Evolutionary conservation across 495 filamentous ascomycete species (phyloP), one percentile per base, ranked within the genome.

Genomic region (Hypoxylon lienhwacheense): DNA sequence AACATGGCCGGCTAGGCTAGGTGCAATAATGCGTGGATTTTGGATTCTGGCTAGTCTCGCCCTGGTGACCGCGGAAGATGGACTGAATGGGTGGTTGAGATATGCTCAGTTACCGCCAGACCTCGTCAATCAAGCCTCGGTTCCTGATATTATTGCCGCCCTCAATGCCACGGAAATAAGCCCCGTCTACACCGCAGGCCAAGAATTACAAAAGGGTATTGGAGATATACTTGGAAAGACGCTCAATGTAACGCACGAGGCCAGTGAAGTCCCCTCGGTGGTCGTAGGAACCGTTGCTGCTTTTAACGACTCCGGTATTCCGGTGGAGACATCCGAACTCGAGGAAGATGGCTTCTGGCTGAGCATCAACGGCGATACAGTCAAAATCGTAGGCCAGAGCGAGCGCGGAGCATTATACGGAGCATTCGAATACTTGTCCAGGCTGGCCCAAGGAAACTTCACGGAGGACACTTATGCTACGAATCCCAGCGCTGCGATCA

Each of bases 341-440:
- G 73, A 73, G 17, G 75, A 79, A 53, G 85, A 88, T 63, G 85
- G 85, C 7, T 88, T 84, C 66, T 83, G 76, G 73, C 73, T 89
- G 15, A 74, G 63, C 51, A 74, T 67, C 15, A 61, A 72, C 3
- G 71, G 70, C 8, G 42, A 67, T 1, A 68, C 58, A 0, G 76
- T 86, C 25, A 68, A 75, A 22, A 87, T 89, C 33, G 59, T 87
- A 6, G 85, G 86, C 15, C 77, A 85, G 55, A 87, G 85, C 60
- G 81, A 85, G 55, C 79, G 84, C 7, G 85, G 85, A 11, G 81
- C 84, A 0, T 68, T 89, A 2, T 89, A 88, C 53, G 86, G 85
- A 14, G 73, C 85, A 1, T 88, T 85, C 61, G 78, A 87, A 53
- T 88, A 86, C 49, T 73, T 89, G 16, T 83, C 81, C 15, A 73